phyloP scores from a whole-genome alignment of 2,329 filamentous ascomycete genomes.

The Talaromyces sp. region DNA sequence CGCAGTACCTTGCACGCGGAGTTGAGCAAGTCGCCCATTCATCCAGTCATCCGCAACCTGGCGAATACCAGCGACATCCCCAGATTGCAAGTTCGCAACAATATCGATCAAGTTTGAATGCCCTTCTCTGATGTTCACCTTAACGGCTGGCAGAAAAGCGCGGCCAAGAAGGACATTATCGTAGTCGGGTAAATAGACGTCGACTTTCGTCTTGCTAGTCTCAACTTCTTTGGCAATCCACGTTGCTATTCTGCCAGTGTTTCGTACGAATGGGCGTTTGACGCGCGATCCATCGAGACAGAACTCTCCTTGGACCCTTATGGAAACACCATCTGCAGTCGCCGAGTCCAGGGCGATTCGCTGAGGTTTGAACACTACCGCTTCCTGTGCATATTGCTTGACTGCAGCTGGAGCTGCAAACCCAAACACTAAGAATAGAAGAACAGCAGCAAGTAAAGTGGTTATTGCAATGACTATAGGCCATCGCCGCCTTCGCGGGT shows the following conservation, averaged over 20 bases:
- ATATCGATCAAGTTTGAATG: conserved; percentile 75
- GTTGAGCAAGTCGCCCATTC: conserved; percentile 66
- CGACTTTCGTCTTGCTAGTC: conserved; percentile 66
- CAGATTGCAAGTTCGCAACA: conserved; percentile 69
- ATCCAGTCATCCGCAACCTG: conserved; percentile 85
- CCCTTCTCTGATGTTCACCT: conserved; percentile 72
- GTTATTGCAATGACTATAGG: conserved; percentile 71
- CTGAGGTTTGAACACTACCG: conserved; percentile 75
- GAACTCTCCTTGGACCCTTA: conserved; percentile 78
- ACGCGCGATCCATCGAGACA: conserved; percentile 75
- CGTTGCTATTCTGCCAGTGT: conserved; percentile 72
- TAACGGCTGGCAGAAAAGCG: conserved; percentile 69
- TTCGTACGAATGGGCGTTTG: conserved; percentile 64
- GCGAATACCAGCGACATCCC: conserved; percentile 71
- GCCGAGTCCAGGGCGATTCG: conserved; percentile 82
- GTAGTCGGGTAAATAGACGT: conserved; percentile 80
- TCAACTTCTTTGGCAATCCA: conserved; percentile 76
- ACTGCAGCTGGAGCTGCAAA: conserved; percentile 78
- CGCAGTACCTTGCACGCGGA: conserved; percentile 71
- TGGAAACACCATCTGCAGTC: conserved; percentile 70
- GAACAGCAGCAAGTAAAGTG: conserved; percentile 58
- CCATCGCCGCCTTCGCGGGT: conserved; percentile 55
- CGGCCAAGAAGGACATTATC: conserved; percentile 72
- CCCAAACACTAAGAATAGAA: conserved; percentile 69
- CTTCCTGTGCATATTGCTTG: conserved; percentile 81